Conservation (phyloP, 2,329 filamentous ascomycete species). For the Microsporum audouinii region DNA sequence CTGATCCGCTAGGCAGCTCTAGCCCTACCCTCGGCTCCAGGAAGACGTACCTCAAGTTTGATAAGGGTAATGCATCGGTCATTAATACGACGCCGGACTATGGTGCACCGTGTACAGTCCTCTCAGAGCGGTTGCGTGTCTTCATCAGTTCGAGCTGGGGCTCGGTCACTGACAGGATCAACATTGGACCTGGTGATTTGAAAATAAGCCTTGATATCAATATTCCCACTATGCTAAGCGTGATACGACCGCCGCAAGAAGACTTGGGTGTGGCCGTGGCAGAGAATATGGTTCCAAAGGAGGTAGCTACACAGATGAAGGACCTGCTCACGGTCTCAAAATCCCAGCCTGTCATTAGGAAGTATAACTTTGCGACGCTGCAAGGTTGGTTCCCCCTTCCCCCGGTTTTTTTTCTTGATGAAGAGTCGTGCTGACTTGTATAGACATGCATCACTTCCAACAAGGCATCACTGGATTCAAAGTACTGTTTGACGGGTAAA, state of each 20-base stretch:
- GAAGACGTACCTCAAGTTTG: constrained; percentile 28
- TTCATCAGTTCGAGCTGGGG: constrained; percentile 65
- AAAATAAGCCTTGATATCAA: constrained; percentile 54
- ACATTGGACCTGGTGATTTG: constrained; percentile 63
- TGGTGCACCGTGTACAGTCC: constrained; percentile 51
- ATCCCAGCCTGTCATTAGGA: constrained; percentile 55
- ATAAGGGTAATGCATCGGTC: constrained; percentile 37
- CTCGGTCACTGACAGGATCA: constrained; percentile 71
- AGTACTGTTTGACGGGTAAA: constrained; percentile 57
- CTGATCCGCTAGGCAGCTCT: constrained; percentile 18
- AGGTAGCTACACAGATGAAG: constrained; percentile 51
- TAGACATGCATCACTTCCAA: constrained; percentile 68
- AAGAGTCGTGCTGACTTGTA: constrained; percentile 9
- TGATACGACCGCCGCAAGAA: constrained; percentile 61
- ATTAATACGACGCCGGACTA: constrained; percentile 54
- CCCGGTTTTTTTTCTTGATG: neutral
- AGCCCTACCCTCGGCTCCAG: constrained; percentile 17
- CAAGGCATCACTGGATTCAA: constrained; percentile 66
- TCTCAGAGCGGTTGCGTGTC: constrained; percentile 65
- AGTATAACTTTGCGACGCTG: constrained; percentile 55
- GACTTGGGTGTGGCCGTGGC: constrained; percentile 68
- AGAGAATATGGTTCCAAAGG: constrained; percentile 52
- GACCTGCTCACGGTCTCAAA: constrained; percentile 50
- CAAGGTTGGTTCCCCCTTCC: constrained; percentile 21
- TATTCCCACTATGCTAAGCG: constrained; percentile 50